A percentile compares a stretch with the other conserved stretches of the same genome.
Evolutionary conservation across 2,329 filamentous ascomycete species (phyloP).

Genomic region (Cryphonectria nitschkei): DNA sequence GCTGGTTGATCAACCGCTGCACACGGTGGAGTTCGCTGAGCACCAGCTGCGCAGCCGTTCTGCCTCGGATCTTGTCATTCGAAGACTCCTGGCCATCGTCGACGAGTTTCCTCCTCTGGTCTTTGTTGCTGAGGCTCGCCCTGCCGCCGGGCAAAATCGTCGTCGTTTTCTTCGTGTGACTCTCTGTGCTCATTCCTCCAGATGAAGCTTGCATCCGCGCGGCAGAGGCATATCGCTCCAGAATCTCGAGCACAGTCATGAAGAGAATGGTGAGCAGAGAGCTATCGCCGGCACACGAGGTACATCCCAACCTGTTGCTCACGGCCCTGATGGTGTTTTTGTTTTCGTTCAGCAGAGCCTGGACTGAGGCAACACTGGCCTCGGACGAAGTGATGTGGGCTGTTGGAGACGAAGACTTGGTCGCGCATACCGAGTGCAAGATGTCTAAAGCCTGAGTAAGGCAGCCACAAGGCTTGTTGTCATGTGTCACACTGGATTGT

Average conservation of each 20-base stretch:
- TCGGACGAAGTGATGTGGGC: neutral
- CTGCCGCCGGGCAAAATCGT: too few species aligned
- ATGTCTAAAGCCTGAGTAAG: constrained; percentile 1
- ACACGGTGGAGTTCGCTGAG: constrained; percentile 41
- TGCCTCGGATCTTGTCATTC: neutral
- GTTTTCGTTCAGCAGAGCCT: constrained; percentile 7
- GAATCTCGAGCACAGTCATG: constrained; percentile 39
- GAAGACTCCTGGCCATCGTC: neutral
- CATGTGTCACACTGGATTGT: neutral
- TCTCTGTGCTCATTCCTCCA: neutral
- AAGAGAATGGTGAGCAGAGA: constrained; percentile 38
- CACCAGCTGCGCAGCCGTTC: constrained; percentile 34
- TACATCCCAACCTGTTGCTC: constrained; percentile 37
- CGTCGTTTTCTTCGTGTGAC: neutral
- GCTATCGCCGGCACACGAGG: constrained; percentile 34
- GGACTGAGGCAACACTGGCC: neutral
- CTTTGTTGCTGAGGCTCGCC: neutral
- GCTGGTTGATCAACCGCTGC: constrained; percentile 35
- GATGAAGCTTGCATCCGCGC: neutral
- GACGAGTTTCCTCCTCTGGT: neutral
- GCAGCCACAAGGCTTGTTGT: neutral
- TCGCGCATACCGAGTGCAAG: neutral
- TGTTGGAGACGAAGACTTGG: neutral
- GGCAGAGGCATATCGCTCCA: constrained; percentile 36
- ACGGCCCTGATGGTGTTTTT: neutral